A percentile compares a stretch with the other conserved stretches of the same genome.
Conservation (phyloP, 768 basidiomycete genomes). For the Russula olivacea region DNA sequence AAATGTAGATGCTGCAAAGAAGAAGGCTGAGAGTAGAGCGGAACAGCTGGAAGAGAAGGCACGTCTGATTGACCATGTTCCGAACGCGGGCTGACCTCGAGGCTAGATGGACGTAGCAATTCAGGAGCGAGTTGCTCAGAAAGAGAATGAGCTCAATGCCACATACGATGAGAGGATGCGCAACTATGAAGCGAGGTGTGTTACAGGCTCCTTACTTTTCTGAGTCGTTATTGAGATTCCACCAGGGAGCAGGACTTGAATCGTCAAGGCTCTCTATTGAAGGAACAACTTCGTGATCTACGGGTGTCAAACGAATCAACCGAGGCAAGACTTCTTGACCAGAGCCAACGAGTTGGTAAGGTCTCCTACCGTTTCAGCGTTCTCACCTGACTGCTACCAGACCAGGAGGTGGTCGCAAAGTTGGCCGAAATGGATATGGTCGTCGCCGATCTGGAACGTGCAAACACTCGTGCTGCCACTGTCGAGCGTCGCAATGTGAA, state of each 20-base stretch:
- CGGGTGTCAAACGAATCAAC: conserved; percentile 88
- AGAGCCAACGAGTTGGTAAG: conserved; percentile 83
- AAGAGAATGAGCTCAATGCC: conserved; percentile 95
- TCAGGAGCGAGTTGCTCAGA: conserved; percentile 79
- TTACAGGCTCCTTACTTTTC: neutral
- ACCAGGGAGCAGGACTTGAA: conserved; percentile 86
- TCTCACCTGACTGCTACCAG: conserved; percentile 35
- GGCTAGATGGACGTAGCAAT: conserved; percentile 90
- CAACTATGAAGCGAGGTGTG: conserved; percentile 93
- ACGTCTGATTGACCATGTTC: conserved; percentile 21
- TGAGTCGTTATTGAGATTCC: neutral
- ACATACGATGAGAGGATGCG: conserved; percentile 94
- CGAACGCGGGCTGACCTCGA: neutral
- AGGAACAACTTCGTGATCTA: conserved; percentile 84
- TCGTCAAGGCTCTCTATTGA: conserved; percentile 83
- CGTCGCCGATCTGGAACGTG: conserved; percentile 86
- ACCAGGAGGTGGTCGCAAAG: conserved; percentile 87
- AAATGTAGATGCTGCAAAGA: conserved; percentile 61
- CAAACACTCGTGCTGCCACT: conserved; percentile 88
- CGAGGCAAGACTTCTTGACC: conserved; percentile 88
- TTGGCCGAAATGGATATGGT: conserved; percentile 94
- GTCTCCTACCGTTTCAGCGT: neutral
- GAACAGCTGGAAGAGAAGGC: conserved; percentile 85
- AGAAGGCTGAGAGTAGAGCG: conserved; percentile 64
- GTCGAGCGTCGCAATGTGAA: conserved; percentile 90